These are phyloP conservation scores for Vitis hybrid DNA, from an alignment of 177 flowering plant genomes.

Conservation along the genomic window DNA sequence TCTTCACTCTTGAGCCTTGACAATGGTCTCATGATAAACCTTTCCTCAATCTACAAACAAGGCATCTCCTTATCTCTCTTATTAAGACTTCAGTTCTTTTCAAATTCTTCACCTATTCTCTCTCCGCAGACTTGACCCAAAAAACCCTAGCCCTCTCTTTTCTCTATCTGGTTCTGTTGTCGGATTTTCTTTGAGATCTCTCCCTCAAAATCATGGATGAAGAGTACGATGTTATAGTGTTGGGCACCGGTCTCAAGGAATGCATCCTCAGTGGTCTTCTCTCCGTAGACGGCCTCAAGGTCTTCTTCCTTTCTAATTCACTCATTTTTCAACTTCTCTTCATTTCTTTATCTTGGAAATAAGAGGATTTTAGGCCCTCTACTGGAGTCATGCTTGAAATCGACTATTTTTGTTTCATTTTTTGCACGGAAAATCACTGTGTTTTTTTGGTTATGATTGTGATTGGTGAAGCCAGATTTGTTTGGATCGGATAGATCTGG, in stretches of 20 bases:
- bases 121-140: slow-evolving; percentile 1
- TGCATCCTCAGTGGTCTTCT: slow-evolving; percentile 77
- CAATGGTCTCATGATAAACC: background rate
- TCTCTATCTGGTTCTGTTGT: slow-evolving; percentile 5
- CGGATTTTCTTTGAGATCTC: background rate
- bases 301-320: slow-evolving; percentile 6
- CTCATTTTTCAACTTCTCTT: background rate
- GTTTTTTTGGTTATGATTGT: background rate
- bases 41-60: slow-evolving; percentile 1
- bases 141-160: background rate
- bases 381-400: background rate
- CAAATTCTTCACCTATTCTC: background rate
- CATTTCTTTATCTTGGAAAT: background rate
- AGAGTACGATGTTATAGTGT: slow-evolving; percentile 65
- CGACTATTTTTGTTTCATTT: background rate
- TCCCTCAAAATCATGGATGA: slow-evolving; percentile 48
- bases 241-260: slow-evolving; percentile 70
- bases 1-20: too few species aligned
- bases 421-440: too few species aligned
- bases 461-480: background rate
- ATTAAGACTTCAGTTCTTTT: background rate
- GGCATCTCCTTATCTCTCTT: background rate
- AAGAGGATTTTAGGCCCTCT: background rate
- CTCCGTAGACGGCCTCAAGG: slow-evolving; percentile 68
- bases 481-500: background rate